These are phyloP conservation scores for Olyra latifolia DNA, from an alignment of 176 grass and related monocot genomes.

Conservation along the genomic window DNA sequence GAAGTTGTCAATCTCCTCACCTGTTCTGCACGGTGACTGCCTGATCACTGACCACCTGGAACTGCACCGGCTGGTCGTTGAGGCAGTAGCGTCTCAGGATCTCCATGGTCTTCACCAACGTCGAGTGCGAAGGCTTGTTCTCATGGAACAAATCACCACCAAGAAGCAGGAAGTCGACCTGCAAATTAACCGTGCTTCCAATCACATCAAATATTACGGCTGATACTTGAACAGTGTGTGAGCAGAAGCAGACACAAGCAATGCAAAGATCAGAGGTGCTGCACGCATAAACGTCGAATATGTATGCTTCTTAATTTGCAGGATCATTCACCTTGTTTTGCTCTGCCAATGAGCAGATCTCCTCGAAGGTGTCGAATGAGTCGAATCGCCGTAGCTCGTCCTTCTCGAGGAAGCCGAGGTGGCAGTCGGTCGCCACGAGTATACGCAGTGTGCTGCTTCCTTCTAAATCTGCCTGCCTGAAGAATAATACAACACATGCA, in stretches of 20 bases:
- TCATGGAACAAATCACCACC: conserved; percentile 86
- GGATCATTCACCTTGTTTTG: conserved; percentile 54
- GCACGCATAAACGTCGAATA: no score
- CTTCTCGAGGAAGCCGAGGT: conserved; percentile 89
- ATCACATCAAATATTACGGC: not conserved
- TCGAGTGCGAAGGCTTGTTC: conserved; percentile 79
- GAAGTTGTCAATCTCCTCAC: conserved; percentile 25
- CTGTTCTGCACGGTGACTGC: conserved; percentile 59
- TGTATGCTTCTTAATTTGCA: no score
- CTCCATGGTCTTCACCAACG: conserved; percentile 69
- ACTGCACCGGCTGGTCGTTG: conserved; percentile 57
- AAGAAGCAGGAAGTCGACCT: conserved; percentile 87
- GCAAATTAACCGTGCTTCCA: not conserved
- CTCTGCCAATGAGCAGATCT: conserved; percentile 74
- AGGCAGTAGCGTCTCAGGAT: conserved; percentile 63
- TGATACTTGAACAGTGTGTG: not conserved
- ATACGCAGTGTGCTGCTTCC: conserved; percentile 46
- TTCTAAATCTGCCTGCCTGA: not conserved
- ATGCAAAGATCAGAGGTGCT: not conserved
- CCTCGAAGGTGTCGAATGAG: conserved; percentile 77
- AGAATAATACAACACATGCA: not conserved
- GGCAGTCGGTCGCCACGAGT: conserved; percentile 68
- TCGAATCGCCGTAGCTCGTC: conserved; percentile 77
- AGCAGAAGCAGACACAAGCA: not conserved
- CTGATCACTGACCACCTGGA: conserved; percentile 75